Evolutionary conservation across 306 rosid species (phyloP), one percentile per base, ranked within the genome.

Genomic region (Dalbergia oliveri): DNA sequence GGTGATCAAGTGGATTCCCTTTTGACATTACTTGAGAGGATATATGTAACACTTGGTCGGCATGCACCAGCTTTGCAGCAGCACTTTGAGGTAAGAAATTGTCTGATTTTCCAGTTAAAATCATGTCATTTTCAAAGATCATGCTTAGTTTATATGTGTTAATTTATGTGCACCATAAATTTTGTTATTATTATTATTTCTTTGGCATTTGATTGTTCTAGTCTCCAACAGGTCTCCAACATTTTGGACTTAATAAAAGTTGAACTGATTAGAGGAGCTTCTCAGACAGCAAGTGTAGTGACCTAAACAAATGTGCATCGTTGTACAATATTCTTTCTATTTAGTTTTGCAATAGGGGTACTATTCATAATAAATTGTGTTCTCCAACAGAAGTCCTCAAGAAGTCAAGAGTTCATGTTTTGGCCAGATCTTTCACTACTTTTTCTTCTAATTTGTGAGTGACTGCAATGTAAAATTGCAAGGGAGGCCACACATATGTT

Each of bases 1-100:
- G 99, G 94, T 70, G 98, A 95, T 88, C 98, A 93, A 88, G 99
- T 93, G 84, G 97, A 95, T 58, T 73, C 80, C 19, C 92, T 93
- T 68, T 47, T 83, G 49, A 77, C 80, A 53, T 84, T 95, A 50
- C 89, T 93, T 83, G 88, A 90, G 87, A 93, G 87, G 80, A 80
- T 87, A 84, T 84, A 91, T 86, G 50, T 47, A 16, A 84, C 79
- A 21, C 86, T 93, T 78, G 73, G 75, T 83, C 87, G 77, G 35
- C 70, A 84, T 77, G 90, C 96, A 76, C 94, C 94, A 23, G 84
- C 75, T 63, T 86, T 93, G 88, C 86, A 88, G 73, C 90, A 87
- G 33, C 49, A 88, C 86, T 81, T 78, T 73, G 87, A 91, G 89
- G 99, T 91, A 57, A 85, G 75, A 61, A 54, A n/a, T 54, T 6